phyloP scores from a whole-genome alignment of 768 basidiomycete species.

The Rhizopogon rudus region DNA sequence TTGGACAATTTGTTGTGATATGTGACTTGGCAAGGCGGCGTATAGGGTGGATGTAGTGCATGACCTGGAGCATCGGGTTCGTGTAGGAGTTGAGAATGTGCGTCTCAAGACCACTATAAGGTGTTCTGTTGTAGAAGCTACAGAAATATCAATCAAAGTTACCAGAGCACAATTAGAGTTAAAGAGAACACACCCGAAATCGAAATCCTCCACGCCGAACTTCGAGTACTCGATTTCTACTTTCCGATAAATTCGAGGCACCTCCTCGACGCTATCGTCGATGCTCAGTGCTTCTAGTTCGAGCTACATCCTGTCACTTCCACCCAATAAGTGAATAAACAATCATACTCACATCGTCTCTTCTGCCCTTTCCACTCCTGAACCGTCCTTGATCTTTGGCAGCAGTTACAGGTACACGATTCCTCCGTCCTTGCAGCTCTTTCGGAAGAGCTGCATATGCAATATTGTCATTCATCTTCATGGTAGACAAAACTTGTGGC shows the following conservation, averaged over 20 bases:
- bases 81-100: slow-evolving; percentile 98
- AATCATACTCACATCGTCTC: slow-evolving; percentile 37
- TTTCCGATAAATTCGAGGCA: slow-evolving; percentile 80
- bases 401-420: slow-evolving; percentile 51
- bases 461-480: slow-evolving; percentile 86
- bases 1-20: slow-evolving; percentile 80
- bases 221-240: slow-evolving; percentile 99
- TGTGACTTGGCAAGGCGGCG: slow-evolving; percentile 85
- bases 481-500: slow-evolving; percentile 63
- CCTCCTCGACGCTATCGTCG: slow-evolving; percentile 50
- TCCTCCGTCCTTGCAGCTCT: slow-evolving; percentile 79
- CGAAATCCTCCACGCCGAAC: slow-evolving; percentile 98
- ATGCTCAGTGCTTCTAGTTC: slow-evolving; percentile 50
- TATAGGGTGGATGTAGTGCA: slow-evolving; percentile 80
- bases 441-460: slow-evolving; percentile 87
- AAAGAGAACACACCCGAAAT: slow-evolving; percentile 69
- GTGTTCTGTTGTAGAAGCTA: slow-evolving; percentile 92
- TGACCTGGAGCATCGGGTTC: slow-evolving; percentile 83
- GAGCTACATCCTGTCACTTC: slow-evolving; percentile 27
- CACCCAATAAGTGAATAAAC: neutral
- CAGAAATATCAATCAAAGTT: neutral
- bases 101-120: slow-evolving; percentile 90
- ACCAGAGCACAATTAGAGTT: neutral
- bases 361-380: slow-evolving; percentile 68
- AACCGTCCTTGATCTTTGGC: slow-evolving; percentile 70